phyloP scores from a whole-genome alignment of 768 basidiomycete species.

The Suillus plorans region DNA sequence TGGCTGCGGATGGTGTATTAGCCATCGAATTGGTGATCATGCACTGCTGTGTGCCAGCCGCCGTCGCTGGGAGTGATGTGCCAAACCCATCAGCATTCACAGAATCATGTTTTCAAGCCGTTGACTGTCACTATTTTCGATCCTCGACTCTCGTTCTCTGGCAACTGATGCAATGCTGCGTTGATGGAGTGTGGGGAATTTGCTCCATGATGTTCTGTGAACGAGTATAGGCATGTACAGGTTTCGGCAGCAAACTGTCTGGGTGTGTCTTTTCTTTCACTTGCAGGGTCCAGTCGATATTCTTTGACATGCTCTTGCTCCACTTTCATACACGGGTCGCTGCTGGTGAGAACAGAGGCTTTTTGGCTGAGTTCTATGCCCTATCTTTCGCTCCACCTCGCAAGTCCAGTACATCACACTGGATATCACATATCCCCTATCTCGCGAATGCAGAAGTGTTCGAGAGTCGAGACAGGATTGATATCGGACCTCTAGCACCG shows the following conservation, averaged over 20 bases:
- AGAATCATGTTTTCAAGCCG: background rate
- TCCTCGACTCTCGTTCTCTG: background rate
- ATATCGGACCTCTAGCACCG: background rate
- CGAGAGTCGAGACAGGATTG: background rate
- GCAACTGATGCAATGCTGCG: background rate
- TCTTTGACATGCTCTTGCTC: background rate
- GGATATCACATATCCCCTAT: background rate
- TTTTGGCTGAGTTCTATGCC: background rate
- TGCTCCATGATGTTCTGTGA: background rate
- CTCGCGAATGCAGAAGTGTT: background rate
- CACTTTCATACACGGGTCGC: background rate
- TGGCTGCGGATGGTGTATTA: background rate
- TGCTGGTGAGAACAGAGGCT: background rate
- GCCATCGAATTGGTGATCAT: background rate
- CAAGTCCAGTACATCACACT: background rate
- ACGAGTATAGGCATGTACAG: background rate
- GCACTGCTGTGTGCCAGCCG: background rate
- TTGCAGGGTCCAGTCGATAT: background rate
- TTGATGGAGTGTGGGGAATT: background rate
- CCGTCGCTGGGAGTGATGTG: background rate
- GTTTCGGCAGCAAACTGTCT: background rate
- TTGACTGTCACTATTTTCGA: background rate
- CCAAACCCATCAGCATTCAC: background rate
- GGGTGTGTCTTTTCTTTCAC: background rate
- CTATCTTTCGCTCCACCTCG: background rate